phyloP scores from a whole-genome alignment of 768 basidiomycete species.

The Hebeloma cylindrosporum region DNA sequence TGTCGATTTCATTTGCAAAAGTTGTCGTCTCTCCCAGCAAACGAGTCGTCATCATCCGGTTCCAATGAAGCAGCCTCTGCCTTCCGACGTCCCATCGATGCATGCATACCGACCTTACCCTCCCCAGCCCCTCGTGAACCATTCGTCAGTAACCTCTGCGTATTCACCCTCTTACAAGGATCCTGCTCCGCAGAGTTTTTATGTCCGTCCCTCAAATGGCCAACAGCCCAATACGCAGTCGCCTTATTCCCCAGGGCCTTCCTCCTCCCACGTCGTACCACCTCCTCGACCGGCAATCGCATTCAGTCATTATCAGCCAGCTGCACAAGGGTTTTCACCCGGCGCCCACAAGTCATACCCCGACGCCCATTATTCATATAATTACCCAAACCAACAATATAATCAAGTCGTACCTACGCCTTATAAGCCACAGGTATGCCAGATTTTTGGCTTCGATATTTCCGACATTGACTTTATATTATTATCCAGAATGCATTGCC shows the following conservation, averaged over 20 bases:
- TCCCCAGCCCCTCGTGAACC: constrained; percentile 4
- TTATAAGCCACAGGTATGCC: constrained; percentile 18
- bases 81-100: constrained; percentile 8
- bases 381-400: constrained; percentile 16
- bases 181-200: constrained; percentile 20
- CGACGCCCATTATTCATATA: constrained; percentile 26
- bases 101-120: constrained; percentile 14
- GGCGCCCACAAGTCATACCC: constrained; percentile 17
- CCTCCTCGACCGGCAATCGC: constrained; percentile 28
- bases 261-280: constrained; percentile 5
- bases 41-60: constrained; percentile 3
- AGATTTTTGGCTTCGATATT: neutral
- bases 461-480: constrained; percentile 1
- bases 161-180: constrained; percentile 12
- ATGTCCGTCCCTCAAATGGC: constrained; percentile 16
- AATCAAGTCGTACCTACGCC: constrained; percentile 9
- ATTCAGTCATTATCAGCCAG: constrained; percentile 50
- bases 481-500: constrained; percentile 20
- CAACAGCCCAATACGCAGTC: constrained; percentile 17
- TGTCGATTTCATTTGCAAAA: constrained; percentile 79
- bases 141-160: constrained; percentile 8
- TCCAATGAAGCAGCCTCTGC: constrained; percentile 10
- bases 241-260: constrained; percentile 6
- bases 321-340: constrained; percentile 37
- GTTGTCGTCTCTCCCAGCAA: constrained; percentile 41